Conservation (phyloP, 805 yeast genomes). For the Ogataea dorogensis region DNA sequence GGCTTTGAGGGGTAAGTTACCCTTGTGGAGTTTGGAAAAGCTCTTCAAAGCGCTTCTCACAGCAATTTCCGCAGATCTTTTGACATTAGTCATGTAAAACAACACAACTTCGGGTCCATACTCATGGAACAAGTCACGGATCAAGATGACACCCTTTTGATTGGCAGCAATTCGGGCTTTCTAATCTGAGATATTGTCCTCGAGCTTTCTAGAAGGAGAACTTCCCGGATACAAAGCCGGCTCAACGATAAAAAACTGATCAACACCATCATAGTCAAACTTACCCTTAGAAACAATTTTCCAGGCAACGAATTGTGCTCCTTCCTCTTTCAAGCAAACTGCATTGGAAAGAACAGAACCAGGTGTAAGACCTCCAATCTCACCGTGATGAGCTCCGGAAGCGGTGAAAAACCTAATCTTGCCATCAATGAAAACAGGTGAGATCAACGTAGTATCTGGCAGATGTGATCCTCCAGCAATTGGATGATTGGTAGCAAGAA, state of each 20-base stretch:
- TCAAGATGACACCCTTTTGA: constrained; percentile 47
- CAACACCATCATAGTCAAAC: constrained; percentile 53
- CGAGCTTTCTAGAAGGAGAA: constrained; percentile 53
- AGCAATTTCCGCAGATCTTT: constrained; percentile 46
- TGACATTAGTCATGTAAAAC: constrained; percentile 47
- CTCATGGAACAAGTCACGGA: constrained; percentile 43
- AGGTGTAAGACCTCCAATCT: constrained; percentile 60
- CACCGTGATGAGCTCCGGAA: constrained; percentile 62
- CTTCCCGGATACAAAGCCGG: constrained; percentile 49
- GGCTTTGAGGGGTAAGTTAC: constrained; percentile 39
- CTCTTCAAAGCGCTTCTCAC: constrained; percentile 36
- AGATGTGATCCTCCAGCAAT: constrained; percentile 47
- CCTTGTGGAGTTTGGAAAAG: constrained; percentile 42
- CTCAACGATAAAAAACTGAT: constrained; percentile 43
- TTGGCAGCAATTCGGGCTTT: constrained; percentile 53
- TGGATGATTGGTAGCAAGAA: constrained; percentile 43
- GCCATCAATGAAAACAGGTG: constrained; percentile 51
- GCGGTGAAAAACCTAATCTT: constrained; percentile 52
- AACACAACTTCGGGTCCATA: constrained; percentile 42
- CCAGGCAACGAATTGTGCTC: constrained; percentile 53
- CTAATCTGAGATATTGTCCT: constrained; percentile 51
- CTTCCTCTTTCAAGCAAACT: constrained; percentile 52
- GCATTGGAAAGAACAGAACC: constrained; percentile 59
- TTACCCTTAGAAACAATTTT: constrained; percentile 47
- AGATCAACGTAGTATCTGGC: constrained; percentile 54